Evolutionary conservation across 2,329 filamentous ascomycete species (phyloP).

Genomic region (Trichoderma sp.): DNA sequence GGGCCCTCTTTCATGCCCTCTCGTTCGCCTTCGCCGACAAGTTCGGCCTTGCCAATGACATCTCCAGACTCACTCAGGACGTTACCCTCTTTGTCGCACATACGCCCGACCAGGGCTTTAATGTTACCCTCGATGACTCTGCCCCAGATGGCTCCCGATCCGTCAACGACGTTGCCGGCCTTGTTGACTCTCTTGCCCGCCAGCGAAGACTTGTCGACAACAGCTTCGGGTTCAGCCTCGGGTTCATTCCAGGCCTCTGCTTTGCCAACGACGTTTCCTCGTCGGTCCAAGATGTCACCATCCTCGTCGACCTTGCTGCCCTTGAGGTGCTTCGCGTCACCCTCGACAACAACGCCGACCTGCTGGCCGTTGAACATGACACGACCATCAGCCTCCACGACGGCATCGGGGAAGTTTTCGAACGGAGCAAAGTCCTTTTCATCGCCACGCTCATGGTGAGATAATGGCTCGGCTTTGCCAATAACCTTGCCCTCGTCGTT

Average conservation of each 20-base stretch:
- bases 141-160: slow-evolving; percentile 56
- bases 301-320: slow-evolving; percentile 67
- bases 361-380: slow-evolving; percentile 51
- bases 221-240: slow-evolving; percentile 47
- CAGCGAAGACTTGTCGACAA: slow-evolving; percentile 60
- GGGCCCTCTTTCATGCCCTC: slow-evolving; percentile 63
- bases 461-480: slow-evolving; percentile 61
- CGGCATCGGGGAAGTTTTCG: slow-evolving; percentile 56
- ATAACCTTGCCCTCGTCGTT: slow-evolving; percentile 67
- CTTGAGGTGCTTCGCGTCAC: slow-evolving; percentile 61
- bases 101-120: slow-evolving; percentile 62
- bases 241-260: slow-evolving; percentile 65
- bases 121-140: slow-evolving; percentile 66
- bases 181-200: slow-evolving; percentile 73
- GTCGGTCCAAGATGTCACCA: slow-evolving; percentile 65
- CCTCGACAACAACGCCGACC: slow-evolving; percentile 61
- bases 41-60: slow-evolving; percentile 64
- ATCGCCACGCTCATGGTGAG: slow-evolving; percentile 52
- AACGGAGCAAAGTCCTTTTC: slow-evolving; percentile 50
- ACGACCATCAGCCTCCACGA: slow-evolving; percentile 53
- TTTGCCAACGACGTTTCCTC: slow-evolving; percentile 65
- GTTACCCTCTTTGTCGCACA: slow-evolving; percentile 70
- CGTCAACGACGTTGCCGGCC: slow-evolving; percentile 60
- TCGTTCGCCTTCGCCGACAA: slow-evolving; percentile 66
- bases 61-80: slow-evolving; percentile 72